Evolutionary conservation across 371 early-diverging fungal genomes (phyloP), one percentile per base, ranked within the genome.

Genomic region (Entomophthora muscae): DNA sequence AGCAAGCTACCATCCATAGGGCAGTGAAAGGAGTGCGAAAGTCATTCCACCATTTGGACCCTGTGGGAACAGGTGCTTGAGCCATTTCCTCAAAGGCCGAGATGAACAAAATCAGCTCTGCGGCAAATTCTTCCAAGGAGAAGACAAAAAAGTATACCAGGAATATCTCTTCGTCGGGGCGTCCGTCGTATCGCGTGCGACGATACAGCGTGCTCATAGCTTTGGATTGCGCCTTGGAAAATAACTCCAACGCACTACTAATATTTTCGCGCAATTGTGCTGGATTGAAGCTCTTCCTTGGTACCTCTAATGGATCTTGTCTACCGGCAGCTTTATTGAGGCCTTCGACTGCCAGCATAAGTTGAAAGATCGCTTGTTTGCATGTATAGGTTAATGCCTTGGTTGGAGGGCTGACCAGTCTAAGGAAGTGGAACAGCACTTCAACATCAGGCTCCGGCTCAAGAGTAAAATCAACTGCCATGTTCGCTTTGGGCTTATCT

Each of bases 131-230:
- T 67, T 77, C 81, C 69, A 86, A 73, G 33, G 83, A 79, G 66
- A 85, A 87, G 7, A 85, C 83, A 65, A 85, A 89, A 62, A 85
- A 87, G 66, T 85, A 83, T 5, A 85, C 84, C 61, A 83, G 64
- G 32, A 84, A 84, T 5, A 86, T 77, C 63, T 83, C 84, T 67
- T 89, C 86, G 13, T 70, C 53, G 53, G 68, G 31, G 28, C 65
- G 54, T 1, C 53, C 63, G 54, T 65, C 66, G 21, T 67, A 61
- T 10, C 30, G n/a, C 0, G 42, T 55, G 1, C 32, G 55, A 0
- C 58, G 28, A n/a, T 63, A 63, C 24, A 63, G 33, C n/a, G 52
- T 58, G 3, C 61, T 30, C 23, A 31, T 61, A 42, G 66, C 57
- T 28, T 55, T 51, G 3, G 68, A 17, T 53, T 66, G 63, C 17